Evolutionary conservation across 306 rosid species (phyloP), one percentile per base, ranked within the genome.

Genomic region (Echinosophora koreensis): DNA sequence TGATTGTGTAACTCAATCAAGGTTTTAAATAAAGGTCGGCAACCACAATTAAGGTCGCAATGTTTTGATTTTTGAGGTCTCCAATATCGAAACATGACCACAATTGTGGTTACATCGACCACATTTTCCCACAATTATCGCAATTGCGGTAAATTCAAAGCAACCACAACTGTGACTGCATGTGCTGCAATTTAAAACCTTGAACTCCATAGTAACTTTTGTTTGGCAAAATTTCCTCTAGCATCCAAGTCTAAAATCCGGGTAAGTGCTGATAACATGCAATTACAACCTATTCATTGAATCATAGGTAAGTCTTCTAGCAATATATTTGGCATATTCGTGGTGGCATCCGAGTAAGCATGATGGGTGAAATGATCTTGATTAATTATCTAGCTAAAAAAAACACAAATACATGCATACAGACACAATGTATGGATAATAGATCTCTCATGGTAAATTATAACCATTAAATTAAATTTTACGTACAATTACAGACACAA

Each of bases 281-380:
- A 73, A 60, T n/a, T 46, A 44, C 5, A 44, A 74, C 18, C 59
- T 28, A 11, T 5, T 4, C 60, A 8, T 57, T 27, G n/a, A 8
- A 42, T 73, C 77, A 57, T 27, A 18, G n/a, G 5, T 9, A 74
- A 60, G 34, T 41, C 32, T 47, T 42, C 50, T 49, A 49, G 2
- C 57, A 58, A 39, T 41, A 44, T 56, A 17, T 41, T n/a, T 13
- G 8, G 5, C 37, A 41, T 11, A 22, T 57, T 27, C 16, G 42
- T 1, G 4, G 14, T 8, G 30, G 32, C 32, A 57, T 73, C 37
- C 42, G 22, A 72, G 57, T n/a, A 35, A 59, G 46, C 18, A 34
- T 57, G 12, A 69, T 14, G 15, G 60, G 8, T 49, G 44, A 14
- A 14, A 47, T 30, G 3, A 22, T 5, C 66, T 22, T 46, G 55